Evolutionary conservation across 73 alveolate genomes (phyloP).

Genomic region (Symbiodinium pilosum): DNA sequence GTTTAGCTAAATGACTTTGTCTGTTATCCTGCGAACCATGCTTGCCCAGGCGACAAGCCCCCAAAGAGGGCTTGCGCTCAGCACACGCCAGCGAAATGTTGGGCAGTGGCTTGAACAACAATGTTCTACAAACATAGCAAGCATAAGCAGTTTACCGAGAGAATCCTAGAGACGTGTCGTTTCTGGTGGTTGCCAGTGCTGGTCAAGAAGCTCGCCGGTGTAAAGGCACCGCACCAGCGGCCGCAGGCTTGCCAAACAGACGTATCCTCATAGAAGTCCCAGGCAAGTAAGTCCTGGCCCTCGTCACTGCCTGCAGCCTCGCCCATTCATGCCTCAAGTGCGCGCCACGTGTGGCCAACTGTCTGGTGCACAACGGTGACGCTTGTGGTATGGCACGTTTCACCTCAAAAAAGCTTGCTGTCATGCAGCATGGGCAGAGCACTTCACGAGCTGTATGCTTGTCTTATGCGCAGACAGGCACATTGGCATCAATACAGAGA

Average conservation of each 20-base stretch:
- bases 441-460: too few relatives aligned
- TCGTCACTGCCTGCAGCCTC: not conserved
- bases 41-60: constrained; percentile 19
- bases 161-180: not conserved
- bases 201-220: not conserved
- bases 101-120: not conserved
- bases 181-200: not conserved
- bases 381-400: not conserved
- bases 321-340: not conserved
- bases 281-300: too few relatives aligned
- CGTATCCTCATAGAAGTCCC: too few relatives aligned
- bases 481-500: too few relatives aligned
- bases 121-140: not conserved
- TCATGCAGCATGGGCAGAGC: not conserved
- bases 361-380: not conserved
- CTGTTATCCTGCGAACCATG: too few relatives aligned
- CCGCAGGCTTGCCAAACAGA: not conserved
- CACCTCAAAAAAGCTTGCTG: not conserved
- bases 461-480: too few relatives aligned
- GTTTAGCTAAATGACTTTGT: too few relatives aligned
- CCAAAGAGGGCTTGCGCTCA: constrained; percentile 13
- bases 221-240: not conserved
- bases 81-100: not conserved
- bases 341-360: not conserved
- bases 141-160: not conserved